Evolutionary conservation across 371 early-diverging fungal genomes (phyloP).

Genomic region (Actinomucor elegans): DNA sequence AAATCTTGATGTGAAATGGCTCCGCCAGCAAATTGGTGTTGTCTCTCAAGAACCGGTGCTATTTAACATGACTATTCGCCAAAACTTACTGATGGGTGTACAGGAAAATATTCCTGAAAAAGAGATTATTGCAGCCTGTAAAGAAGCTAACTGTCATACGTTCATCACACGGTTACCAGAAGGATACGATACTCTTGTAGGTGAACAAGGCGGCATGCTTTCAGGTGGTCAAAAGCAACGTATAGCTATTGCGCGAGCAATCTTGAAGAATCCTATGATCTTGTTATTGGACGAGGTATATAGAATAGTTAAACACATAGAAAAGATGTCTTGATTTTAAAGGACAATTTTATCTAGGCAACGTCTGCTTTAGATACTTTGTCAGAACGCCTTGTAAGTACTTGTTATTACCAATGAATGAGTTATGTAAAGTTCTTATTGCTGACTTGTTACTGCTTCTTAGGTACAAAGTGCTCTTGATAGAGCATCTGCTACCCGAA

Average conservation of each 20-base stretch:
- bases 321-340: slow-evolving; percentile 44
- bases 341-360: slow-evolving; percentile 52
- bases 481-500: slow-evolving; percentile 64
- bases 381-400: slow-evolving; percentile 79
- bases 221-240: slow-evolving; percentile 91
- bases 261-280: slow-evolving; percentile 62
- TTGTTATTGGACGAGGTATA: slow-evolving; percentile 73
- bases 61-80: slow-evolving; percentile 68
- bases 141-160: slow-evolving; percentile 63
- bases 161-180: slow-evolving; percentile 68
- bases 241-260: slow-evolving; percentile 73
- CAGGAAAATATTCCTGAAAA: slow-evolving; percentile 49
- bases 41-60: slow-evolving; percentile 74
- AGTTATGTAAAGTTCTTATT: too few species aligned
- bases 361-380: slow-evolving; percentile 77
- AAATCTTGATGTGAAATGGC: slow-evolving; percentile 57
- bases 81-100: slow-evolving; percentile 68
- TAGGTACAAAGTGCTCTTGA: slow-evolving; percentile 81
- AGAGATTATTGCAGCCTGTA: slow-evolving; percentile 60
- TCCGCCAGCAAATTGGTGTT: slow-evolving; percentile 60
- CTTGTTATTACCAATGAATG: too few species aligned
- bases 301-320: too few species aligned
- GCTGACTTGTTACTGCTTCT: too few species aligned
- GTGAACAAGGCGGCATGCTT: slow-evolving; percentile 52
- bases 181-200: slow-evolving; percentile 71